Percentiles rank a stretch among this genome's conserved stretches.
These are phyloP conservation scores for Astrephomene gubernaculifera DNA, from an alignment of 139 green algal species.

Conservation along the genomic window DNA sequence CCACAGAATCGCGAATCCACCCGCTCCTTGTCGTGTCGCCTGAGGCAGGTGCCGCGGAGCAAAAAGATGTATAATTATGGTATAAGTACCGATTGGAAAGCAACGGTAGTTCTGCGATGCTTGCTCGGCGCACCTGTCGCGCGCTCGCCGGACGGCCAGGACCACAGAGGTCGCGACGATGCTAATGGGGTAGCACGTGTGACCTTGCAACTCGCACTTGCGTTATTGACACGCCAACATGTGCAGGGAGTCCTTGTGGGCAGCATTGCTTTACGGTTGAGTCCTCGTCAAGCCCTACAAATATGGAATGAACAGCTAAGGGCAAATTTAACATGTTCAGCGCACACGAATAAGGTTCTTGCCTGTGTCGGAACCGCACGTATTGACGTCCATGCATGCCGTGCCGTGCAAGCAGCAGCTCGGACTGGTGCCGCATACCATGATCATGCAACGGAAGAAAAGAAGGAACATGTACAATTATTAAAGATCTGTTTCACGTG, in stretches of 20 bases:
- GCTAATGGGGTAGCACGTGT: background rate
- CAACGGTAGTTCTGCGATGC: background rate
- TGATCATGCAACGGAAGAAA: background rate
- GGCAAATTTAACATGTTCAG: background rate
- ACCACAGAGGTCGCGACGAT: background rate
- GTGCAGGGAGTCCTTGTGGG: background rate
- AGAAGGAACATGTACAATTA: background rate
- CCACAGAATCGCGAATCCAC: background rate
- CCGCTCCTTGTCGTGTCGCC: background rate
- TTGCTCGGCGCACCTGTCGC: background rate
- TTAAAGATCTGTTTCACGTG: background rate
- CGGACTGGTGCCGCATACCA: background rate
- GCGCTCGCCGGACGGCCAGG: background rate
- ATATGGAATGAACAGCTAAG: background rate
- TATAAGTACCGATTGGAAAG: background rate
- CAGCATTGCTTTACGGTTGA: background rate
- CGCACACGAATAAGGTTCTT: too few species aligned
- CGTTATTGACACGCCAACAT: background rate
- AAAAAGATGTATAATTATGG: background rate
- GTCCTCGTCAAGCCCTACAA: background rate
- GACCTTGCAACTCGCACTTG: background rate
- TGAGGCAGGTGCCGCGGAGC: background rate
- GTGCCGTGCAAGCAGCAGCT: background rate
- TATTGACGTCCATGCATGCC: background rate
- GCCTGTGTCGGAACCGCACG: too few species aligned